These are phyloP conservation scores for Ogataea pilisensis DNA, from an alignment of 805 yeast species.

Conservation along the genomic window DNA sequence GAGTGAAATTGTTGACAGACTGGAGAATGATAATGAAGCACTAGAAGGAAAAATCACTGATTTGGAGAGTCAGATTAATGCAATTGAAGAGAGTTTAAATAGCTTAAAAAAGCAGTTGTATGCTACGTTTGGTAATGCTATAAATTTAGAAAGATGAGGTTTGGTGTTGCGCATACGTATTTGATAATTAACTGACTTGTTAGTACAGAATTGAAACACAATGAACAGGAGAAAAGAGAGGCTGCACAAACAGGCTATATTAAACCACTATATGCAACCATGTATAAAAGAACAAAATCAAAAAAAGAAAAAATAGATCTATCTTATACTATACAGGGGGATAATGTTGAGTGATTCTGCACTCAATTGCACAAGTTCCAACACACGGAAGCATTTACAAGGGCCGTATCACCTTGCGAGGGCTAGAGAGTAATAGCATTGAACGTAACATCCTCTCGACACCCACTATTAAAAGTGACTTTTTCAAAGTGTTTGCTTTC, in stretches of 20 bases:
- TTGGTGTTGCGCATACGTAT: background rate
- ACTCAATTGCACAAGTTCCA: too few relatives aligned
- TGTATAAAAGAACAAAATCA: too few relatives aligned
- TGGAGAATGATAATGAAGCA: slow-evolving; percentile 58
- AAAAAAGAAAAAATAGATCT: too few relatives aligned
- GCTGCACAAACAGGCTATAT: too few relatives aligned
- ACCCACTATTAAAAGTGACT: background rate
- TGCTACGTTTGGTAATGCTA: slow-evolving; percentile 84
- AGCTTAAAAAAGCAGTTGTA: slow-evolving; percentile 71
- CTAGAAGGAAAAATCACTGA: slow-evolving; percentile 47
- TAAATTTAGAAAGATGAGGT: slow-evolving; percentile 66
- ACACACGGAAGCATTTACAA: too few relatives aligned
- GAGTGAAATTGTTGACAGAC: slow-evolving; percentile 56
- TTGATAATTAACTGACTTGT: too few relatives aligned
- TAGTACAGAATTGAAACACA: background rate
- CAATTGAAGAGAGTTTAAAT: slow-evolving; percentile 49
- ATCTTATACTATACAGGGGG: too few relatives aligned
- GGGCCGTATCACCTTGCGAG: too few relatives aligned
- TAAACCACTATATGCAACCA: too few relatives aligned
- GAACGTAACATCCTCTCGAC: background rate
- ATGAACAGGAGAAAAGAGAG: too few relatives aligned
- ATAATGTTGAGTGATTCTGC: too few relatives aligned
- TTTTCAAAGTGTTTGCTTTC: background rate
- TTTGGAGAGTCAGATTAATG: slow-evolving; percentile 44
- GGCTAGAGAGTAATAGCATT: too few relatives aligned